A percentile compares a stretch with the other conserved stretches of the same genome.
phyloP scores from a whole-genome alignment of 2,329 filamentous ascomycete genomes.

The Apiospora koreana region DNA sequence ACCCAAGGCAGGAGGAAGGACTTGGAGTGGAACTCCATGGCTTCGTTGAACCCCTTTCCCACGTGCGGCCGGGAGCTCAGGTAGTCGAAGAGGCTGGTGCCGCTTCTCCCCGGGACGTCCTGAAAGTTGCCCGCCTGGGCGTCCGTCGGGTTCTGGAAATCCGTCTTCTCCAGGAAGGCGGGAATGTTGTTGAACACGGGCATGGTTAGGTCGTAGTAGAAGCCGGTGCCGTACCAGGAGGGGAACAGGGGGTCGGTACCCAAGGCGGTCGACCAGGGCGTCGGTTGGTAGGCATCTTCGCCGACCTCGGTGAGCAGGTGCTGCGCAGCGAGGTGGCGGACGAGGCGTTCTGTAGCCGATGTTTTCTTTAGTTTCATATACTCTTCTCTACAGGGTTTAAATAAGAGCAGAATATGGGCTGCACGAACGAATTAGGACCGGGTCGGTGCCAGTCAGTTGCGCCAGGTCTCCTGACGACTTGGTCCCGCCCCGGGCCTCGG shows the following conservation, averaged over 20 bases:
- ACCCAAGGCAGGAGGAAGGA: neutral
- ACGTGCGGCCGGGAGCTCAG: neutral
- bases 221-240: constrained; percentile 17
- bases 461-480: constrained; percentile 35
- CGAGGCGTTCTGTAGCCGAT: constrained; percentile 14
- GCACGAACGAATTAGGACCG: constrained; percentile 31
- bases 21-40: neutral
- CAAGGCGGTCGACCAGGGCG: constrained; percentile 17
- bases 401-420: neutral
- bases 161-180: constrained; percentile 16
- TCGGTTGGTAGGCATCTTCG: constrained; percentile 19
- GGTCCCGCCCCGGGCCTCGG: constrained; percentile 28
- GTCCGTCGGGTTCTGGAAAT: constrained; percentile 20
- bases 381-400: neutral
- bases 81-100: neutral
- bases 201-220: constrained; percentile 18
- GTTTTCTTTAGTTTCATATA: neutral
- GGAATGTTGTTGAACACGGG: constrained; percentile 17
- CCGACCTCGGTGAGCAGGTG: constrained; percentile 19
- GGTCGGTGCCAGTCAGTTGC: constrained; percentile 34
- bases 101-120: constrained; percentile 9
- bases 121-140: constrained; percentile 19
- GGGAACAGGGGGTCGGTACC: constrained; percentile 15
- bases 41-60: constrained; percentile 13
- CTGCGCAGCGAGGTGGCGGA: constrained; percentile 21